These are phyloP conservation scores for Backusella sp. DNA, from an alignment of 192 early-diverging fungal species.

Conservation along the genomic window DNA sequence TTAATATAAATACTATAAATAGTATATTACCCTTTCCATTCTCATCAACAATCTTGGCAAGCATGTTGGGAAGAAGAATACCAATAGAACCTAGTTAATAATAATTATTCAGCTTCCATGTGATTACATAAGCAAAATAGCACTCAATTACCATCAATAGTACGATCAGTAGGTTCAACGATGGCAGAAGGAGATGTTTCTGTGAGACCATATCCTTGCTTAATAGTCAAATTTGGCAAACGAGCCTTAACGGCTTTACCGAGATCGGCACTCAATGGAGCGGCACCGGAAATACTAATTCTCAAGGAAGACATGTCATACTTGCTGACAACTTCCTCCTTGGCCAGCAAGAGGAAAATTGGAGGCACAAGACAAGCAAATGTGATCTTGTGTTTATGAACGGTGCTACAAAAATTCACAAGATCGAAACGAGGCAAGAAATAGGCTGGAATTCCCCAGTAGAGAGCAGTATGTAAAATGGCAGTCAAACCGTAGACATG, in stretches of 20 bases:
- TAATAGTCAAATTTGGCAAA: constrained; percentile 33
- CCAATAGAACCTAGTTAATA: constrained; percentile 58
- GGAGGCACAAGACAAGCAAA: constrained; percentile 81
- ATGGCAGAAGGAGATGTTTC: constrained; percentile 59
- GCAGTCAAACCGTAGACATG: constrained; percentile 29
- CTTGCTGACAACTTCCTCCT: constrained; percentile 59
- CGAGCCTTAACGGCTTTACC: constrained; percentile 26
- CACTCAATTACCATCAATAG: constrained; percentile 33
- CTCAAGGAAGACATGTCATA: constrained; percentile 60
- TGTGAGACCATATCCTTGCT: constrained; percentile 75
- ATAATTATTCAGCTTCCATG: not conserved
- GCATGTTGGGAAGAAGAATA: constrained; percentile 65
- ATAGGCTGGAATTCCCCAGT: constrained; percentile 40
- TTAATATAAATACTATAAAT: not conserved
- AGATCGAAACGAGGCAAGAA: constrained; percentile 66
- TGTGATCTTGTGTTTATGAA: constrained; percentile 68
- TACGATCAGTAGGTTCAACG: constrained; percentile 28
- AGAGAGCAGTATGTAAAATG: constrained; percentile 12
- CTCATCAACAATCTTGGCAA: constrained; percentile 75
- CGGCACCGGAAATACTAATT: constrained; percentile 58
- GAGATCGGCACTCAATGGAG: constrained; percentile 60
- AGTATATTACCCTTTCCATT: constrained; percentile 49
- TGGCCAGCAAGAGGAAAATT: constrained; percentile 61
- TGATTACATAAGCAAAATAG: not conserved
- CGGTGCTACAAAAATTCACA: constrained; percentile 60